Conservation (phyloP, 345 rosid genomes). For the Erodium maritimum region DNA sequence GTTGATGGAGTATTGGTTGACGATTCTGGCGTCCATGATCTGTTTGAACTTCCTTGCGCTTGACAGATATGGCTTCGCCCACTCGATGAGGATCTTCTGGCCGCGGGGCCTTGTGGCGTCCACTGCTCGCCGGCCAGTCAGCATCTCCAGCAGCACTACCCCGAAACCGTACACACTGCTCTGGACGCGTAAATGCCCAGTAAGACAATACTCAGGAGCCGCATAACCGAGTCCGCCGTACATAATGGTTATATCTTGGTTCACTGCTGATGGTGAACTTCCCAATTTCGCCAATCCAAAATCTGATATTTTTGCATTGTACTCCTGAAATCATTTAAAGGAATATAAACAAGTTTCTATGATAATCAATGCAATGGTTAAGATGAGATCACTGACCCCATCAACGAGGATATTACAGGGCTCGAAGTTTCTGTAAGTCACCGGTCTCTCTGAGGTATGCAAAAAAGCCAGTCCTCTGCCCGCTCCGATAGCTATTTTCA, state of each 20-base stretch:
- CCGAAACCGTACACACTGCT: constrained; percentile 7
- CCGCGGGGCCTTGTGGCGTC: not conserved
- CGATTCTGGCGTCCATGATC: constrained; percentile 6
- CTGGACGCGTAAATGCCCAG: constrained; percentile 3
- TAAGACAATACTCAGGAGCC: too few relatives aligned
- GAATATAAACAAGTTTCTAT: too few relatives aligned
- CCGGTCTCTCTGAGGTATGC: constrained; percentile 56
- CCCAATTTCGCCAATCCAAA: too few relatives aligned
- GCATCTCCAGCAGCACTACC: constrained; percentile 6
- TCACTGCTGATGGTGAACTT: too few relatives aligned
- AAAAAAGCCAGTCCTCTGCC: constrained; percentile 70
- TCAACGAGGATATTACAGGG: constrained; percentile 75
- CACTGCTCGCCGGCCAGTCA: not conserved
- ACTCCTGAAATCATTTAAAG: too few relatives aligned
- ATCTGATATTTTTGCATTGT: too few relatives aligned
- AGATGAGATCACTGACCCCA: constrained; percentile 41
- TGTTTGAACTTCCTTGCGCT: not conserved
- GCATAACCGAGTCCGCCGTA: too few relatives aligned
- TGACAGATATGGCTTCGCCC: not conserved
- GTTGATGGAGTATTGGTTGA: constrained; percentile 1
- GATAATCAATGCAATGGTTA: too few relatives aligned
- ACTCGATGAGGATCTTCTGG: not conserved
- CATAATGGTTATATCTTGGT: too few relatives aligned
- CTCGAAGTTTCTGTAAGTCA: constrained; percentile 78
- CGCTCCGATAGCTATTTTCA: constrained; percentile 67